Evolutionary conservation across 805 yeast species (phyloP).

Genomic region (Tanozyma kutaoensis): DNA sequence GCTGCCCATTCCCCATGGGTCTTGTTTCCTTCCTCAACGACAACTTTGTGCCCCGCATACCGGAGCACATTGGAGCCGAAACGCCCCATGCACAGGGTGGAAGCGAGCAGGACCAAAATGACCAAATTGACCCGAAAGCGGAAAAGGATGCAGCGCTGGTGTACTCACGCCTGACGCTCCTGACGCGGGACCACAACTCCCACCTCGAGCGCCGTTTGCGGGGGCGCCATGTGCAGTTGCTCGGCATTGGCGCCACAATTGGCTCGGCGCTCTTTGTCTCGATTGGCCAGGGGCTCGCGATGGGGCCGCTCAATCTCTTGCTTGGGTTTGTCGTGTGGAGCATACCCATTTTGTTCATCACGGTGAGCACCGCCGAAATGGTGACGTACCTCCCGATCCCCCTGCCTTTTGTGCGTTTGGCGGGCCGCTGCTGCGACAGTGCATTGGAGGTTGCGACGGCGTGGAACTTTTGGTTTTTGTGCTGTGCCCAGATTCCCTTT

Average conservation of each 20-base stretch:
- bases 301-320: conserved; percentile 62
- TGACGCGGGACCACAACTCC: neutral
- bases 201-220: conserved; percentile 31
- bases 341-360: conserved; percentile 50
- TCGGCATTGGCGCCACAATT: conserved; percentile 72
- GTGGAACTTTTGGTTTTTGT: conserved; percentile 68
- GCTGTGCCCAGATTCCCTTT: conserved; percentile 69
- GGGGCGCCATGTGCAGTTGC: conserved; percentile 64
- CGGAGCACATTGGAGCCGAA: no score
- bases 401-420: conserved; percentile 65
- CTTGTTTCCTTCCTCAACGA: conserved; percentile 1
- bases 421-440: conserved; percentile 65
- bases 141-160: conserved; percentile 1
- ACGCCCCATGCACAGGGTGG: no score
- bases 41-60: conserved; percentile 7
- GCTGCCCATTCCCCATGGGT: no score
- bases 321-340: conserved; percentile 59
- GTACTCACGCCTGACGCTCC: conserved; percentile 2
- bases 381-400: conserved; percentile 63
- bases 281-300: conserved; percentile 51
- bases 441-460: conserved; percentile 67
- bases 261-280: conserved; percentile 73
- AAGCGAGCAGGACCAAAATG: neutral
- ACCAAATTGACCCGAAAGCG: no score
- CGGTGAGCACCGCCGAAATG: conserved; percentile 67